Base-by-base conservation (phyloP, 257 asterid genomes). In the Gentiana dahurica region DNA sequence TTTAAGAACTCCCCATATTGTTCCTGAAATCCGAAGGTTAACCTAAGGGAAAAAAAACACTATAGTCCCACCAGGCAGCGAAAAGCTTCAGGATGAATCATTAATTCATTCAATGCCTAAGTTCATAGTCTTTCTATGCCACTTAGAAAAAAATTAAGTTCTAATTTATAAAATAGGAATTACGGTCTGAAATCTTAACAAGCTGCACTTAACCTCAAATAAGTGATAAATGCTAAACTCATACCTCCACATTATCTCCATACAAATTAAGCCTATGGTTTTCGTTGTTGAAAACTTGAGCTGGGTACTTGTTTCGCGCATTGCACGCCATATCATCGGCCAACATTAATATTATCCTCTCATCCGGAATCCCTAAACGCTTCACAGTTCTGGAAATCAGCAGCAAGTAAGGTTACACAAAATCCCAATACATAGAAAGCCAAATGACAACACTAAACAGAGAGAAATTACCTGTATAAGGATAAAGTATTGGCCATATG, bases 311-410 rank as follows among this genome's bases (percentile, higher is more conserved):
- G 69, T 92, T 92, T 64, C 95, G 85, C 50, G 99, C 75, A 75
- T 92, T 92, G 77, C 99, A 92, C 57, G 95, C 99, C 97, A 92
- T 92, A 74, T 92, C 99, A 75, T 92, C 97, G 64, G 97, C 97
- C 85, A 92, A 72, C 97, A 88, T 92, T 48, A 92, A 81, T 64
- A 92, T 88, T 60, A 88, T 92, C 73, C 97, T 88, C 81, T 92
- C 97, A 51, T 92, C 95, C n/a, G 97, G 99, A 65, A 92, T 92
- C 59, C 99, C 97, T 61, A 92, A 68, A 49, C 95, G 80, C 71
- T 92, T 92, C 58, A 92, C 99, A n/a, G 95, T 92, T 72, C 99
- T 92, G 72, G 57, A 65, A 59, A 43, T 52, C 68, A 68, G 58
- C 45, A 48, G 54, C 45, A 59, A 49, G 38, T 39, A 34, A 35